Percentiles rank a stretch among this genome's conserved stretches.
Evolutionary conservation across 1,284 basidiomycete genomes (phyloP).

Genomic region (Prillingera fragicola): DNA sequence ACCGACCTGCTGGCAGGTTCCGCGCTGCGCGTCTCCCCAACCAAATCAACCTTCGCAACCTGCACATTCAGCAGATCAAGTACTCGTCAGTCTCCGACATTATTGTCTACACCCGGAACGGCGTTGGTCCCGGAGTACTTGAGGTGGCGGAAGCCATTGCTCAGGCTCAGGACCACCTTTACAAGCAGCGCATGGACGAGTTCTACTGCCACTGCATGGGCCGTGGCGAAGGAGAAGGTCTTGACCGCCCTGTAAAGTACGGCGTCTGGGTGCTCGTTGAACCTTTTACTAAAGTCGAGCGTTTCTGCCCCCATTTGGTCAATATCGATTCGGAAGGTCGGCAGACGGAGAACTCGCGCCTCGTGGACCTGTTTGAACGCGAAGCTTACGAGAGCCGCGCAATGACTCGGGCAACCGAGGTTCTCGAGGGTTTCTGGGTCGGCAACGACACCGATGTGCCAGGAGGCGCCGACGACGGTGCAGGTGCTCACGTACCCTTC

Average conservation of each 20-base stretch:
- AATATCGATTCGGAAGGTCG: slow-evolving; percentile 52
- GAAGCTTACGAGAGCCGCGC: slow-evolving; percentile 37
- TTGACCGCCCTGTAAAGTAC: slow-evolving; percentile 58
- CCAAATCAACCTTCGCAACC: slow-evolving; percentile 46
- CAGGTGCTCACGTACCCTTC: slow-evolving; percentile 30
- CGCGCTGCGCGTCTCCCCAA: slow-evolving; percentile 36
- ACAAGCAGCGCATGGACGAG: slow-evolving; percentile 36
- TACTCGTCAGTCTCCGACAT: slow-evolving; percentile 85
- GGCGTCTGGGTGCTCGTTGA: slow-evolving; percentile 79
- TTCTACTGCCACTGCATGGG: slow-evolving; percentile 28
- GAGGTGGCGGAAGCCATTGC: slow-evolving; percentile 52
- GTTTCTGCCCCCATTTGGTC: slow-evolving; percentile 51
- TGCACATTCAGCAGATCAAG: slow-evolving; percentile 57
- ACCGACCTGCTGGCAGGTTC: slow-evolving; percentile 25
- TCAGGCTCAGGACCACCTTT: slow-evolving; percentile 43
- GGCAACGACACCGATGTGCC: slow-evolving; percentile 49
- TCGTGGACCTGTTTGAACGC: slow-evolving; percentile 52
- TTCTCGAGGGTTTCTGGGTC: slow-evolving; percentile 57
- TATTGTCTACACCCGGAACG: slow-evolving; percentile 70
- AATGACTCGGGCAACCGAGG: slow-evolving; percentile 72
- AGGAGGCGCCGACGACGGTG: slow-evolving; percentile 36
- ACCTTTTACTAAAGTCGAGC: slow-evolving; percentile 54
- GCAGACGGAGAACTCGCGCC: slow-evolving; percentile 39
- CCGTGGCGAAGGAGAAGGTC: slow-evolving; percentile 29
- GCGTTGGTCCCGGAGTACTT: slow-evolving; percentile 42